phyloP scores from a whole-genome alignment of 345 rosid species.

The Citrus sp. region DNA sequence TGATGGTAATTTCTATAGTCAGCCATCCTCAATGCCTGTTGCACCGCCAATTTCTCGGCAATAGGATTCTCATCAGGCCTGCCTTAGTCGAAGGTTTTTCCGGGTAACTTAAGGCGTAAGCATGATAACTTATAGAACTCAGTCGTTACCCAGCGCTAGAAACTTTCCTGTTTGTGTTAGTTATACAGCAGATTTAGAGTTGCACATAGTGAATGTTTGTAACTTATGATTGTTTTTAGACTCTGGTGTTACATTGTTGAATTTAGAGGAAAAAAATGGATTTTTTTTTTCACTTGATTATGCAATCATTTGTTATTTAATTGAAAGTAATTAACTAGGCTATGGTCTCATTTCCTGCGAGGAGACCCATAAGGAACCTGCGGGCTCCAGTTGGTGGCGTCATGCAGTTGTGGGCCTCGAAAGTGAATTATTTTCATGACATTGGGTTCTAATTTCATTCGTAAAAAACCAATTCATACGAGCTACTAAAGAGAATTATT shows the following conservation, averaged over 20 bases:
- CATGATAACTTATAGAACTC: not conserved
- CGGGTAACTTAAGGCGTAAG: not conserved
- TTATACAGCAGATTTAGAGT: slow-evolving; percentile 18
- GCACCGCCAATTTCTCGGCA: slow-evolving; percentile 71
- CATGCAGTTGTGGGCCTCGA: no score
- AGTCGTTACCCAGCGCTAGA: not conserved
- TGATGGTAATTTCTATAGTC: slow-evolving; percentile 62
- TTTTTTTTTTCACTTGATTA: not conserved
- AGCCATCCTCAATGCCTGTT: slow-evolving; percentile 52
- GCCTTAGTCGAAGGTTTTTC: not conserved
- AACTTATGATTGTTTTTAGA: slow-evolving; percentile 7
- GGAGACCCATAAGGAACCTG: no score
- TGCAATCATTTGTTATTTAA: not conserved
- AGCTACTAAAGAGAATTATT: no score
- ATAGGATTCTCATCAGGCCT: slow-evolving; percentile 23
- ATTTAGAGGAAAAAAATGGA: not conserved
- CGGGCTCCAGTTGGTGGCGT: no score
- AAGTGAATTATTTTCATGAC: no score
- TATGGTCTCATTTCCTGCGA: no score
- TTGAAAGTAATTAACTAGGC: not conserved
- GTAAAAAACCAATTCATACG: no score
- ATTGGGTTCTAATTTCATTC: no score
- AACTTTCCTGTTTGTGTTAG: slow-evolving; percentile 2
- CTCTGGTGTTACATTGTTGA: slow-evolving; percentile 14
- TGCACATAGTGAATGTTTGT: slow-evolving; percentile 36